Evolutionary conservation across 345 rosid species (phyloP), one percentile per base, ranked within the genome.

Genomic region (Pistacia integerrima): DNA sequence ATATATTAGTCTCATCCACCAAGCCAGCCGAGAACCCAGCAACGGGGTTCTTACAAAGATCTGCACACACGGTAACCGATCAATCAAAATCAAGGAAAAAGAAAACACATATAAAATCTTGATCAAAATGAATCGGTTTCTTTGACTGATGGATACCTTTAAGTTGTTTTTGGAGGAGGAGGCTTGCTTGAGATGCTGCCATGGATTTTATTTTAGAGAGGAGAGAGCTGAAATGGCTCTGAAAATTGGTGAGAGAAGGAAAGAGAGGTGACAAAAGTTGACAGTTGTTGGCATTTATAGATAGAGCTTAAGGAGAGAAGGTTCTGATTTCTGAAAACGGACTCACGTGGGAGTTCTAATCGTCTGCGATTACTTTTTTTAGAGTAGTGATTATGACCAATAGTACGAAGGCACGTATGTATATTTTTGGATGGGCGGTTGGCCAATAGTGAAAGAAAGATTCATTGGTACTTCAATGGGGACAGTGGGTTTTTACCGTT

Each of bases 1-100:
- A 95, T 74, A 95, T 81, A 82, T 95, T 95, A 73, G 59, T 89
- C 78, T 95, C 99, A 67, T 95, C 99, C 30, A 95, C 93, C 87
- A 95, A 82, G 48, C 99, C 99, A n/a, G 99, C 97, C 6, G 99
- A 93, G 89, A 93, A 95, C 66, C 98, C 99, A 84, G 94, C 96
- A 52, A 95, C 99, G 2, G 99, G 98, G 73, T 92, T 81, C 88
- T 89, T 93, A 73, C 99, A 95, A 76, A 95, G 99, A 95, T 95
- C 99, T 95, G 93, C 90, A 83, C 83, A 41, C 20, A 44, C 5
- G 20, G 69, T 70, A 49, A 46, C 64, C 70, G 68, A 85, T 76
- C 77, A 82, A 76, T 57, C 41, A 69, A 77, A 77, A 72, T 38
- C 65, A 61, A 61, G 11, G 38, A 68, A 46, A 48, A 46, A 20